Conservation (phyloP, 345 rosid species). For the Eucalyptus marginata region DNA sequence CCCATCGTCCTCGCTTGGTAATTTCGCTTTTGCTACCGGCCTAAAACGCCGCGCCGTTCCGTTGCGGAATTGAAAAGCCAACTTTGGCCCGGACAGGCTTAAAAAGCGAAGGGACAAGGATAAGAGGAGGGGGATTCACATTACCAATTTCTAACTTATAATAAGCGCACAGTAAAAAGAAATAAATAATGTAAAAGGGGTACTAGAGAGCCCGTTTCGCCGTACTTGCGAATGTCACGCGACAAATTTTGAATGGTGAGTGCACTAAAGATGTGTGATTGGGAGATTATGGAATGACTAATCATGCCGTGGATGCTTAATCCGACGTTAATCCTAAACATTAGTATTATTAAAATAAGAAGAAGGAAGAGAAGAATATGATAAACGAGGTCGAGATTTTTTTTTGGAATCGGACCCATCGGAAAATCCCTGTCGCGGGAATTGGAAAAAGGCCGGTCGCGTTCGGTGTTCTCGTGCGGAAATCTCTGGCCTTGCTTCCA, state of each 20-base stretch:
- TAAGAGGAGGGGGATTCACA: not conserved
- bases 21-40: not conserved
- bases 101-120: not conserved
- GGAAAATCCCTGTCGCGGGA: not conserved
- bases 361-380: not conserved
- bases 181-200: not conserved
- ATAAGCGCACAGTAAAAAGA: not conserved
- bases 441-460: not conserved
- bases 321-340: not conserved
- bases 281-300: not conserved
- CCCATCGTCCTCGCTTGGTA: not conserved
- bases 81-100: not conserved
- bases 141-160: not conserved
- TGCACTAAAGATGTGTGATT: not conserved
- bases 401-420: not conserved
- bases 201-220: not conserved
- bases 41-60: not conserved
- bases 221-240: not conserved
- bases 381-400: not conserved
- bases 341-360: not conserved
- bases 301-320: not conserved
- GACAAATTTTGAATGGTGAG: not conserved
- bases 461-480: not conserved
- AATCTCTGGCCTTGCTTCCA: not conserved
- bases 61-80: not conserved